Evolutionary conservation across 2,329 filamentous ascomycete genomes (phyloP).

Genomic region (Talaromyces sp.): DNA sequence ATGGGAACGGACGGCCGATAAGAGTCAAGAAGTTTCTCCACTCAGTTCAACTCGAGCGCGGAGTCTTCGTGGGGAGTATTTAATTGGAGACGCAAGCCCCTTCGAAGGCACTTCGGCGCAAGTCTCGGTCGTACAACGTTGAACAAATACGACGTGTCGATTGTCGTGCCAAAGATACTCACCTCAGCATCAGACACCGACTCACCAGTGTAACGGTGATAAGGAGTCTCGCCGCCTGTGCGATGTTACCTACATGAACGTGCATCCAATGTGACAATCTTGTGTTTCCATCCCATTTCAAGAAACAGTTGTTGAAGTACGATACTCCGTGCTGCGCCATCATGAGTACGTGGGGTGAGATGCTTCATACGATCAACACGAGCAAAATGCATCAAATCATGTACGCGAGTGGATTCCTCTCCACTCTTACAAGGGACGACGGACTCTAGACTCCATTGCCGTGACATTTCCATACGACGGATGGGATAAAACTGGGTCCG

Average conservation of each 20-base stretch:
- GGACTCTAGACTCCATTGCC: neutral
- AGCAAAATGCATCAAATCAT: neutral
- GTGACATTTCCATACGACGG: constrained; percentile 10
- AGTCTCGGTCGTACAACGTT: neutral
- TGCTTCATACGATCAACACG: neutral
- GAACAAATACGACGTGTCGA: neutral
- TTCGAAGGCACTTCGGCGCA: neutral
- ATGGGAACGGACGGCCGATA: neutral
- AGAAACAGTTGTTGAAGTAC: neutral
- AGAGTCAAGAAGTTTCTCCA: neutral
- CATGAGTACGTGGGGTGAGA: neutral
- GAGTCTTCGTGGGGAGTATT: constrained; percentile 1
- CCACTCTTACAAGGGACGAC: constrained; percentile 9
- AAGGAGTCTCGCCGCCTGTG: neutral
- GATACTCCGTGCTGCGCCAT: neutral
- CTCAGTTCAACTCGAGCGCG: neutral
- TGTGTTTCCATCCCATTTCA: neutral
- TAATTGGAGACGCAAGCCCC: neutral
- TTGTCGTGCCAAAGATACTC: neutral
- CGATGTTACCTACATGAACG: neutral
- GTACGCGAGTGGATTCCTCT: constrained; percentile 15
- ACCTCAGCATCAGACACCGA: neutral
- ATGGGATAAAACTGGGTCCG: constrained; percentile 17
- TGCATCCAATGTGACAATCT: neutral
- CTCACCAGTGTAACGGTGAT: neutral